Conservation (phyloP, 1,284 basidiomycete genomes). For the Pulveroboletus sp. region DNA sequence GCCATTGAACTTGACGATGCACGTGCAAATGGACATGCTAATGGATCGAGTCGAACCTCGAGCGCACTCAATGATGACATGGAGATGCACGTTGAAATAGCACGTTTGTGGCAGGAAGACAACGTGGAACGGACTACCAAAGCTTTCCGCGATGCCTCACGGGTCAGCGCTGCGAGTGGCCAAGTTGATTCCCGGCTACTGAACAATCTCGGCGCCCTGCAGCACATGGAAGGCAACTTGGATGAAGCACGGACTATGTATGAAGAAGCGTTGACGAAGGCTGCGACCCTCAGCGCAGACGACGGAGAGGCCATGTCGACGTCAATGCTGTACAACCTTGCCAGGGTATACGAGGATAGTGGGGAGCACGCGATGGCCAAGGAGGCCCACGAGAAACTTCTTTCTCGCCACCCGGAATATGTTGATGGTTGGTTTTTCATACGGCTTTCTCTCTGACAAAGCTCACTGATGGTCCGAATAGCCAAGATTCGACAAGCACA, state of each 20-base stretch:
- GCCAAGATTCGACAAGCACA: conserved; percentile 89
- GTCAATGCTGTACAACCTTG: conserved; percentile 86
- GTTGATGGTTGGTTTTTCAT: conserved; percentile 72
- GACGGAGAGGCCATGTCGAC: conserved; percentile 73
- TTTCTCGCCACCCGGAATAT: conserved; percentile 88
- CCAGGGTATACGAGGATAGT: conserved; percentile 82
- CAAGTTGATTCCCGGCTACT: conserved; percentile 65
- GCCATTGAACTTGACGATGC: conserved; percentile 60
- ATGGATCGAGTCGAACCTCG: conserved; percentile 28
- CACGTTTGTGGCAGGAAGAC: conserved; percentile 83
- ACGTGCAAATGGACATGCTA: conserved; percentile 42
- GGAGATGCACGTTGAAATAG: conserved; percentile 86
- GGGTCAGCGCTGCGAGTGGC: conserved; percentile 54
- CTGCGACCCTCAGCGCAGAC: conserved; percentile 49
- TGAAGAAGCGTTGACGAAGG: conserved; percentile 65
- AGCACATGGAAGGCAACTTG: conserved; percentile 70
- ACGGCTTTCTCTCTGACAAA: background rate
- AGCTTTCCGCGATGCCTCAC: conserved; percentile 72
- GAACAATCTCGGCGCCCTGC: conserved; percentile 82
- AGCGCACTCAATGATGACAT: conserved; percentile 55
- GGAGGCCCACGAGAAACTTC: conserved; percentile 83
- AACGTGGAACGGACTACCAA: conserved; percentile 70
- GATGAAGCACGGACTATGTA: conserved; percentile 60
- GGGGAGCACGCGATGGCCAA: conserved; percentile 72
- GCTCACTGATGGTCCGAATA: conserved; percentile 35